These are phyloP conservation scores for Aspergillus sp. DNA, from an alignment of 2,329 filamentous ascomycete genomes.

Conservation along the genomic window DNA sequence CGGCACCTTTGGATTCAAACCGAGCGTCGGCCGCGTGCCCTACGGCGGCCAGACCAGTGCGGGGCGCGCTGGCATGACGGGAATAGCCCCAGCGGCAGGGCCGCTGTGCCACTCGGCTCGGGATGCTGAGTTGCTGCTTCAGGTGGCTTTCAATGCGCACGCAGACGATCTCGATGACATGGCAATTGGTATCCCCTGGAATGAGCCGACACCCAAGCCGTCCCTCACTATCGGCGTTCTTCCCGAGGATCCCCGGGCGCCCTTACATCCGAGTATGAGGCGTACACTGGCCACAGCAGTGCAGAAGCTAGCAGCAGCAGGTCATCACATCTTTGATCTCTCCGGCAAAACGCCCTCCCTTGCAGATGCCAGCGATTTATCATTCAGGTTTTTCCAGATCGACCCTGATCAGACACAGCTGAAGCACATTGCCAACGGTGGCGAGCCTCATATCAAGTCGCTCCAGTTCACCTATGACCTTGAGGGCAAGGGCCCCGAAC, in stretches of 20 bases:
- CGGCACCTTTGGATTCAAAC: constrained; percentile 45
- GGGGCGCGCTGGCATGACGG: not conserved
- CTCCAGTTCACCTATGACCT: constrained; percentile 7
- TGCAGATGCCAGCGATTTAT: constrained; percentile 3
- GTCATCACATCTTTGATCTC: constrained; percentile 13
- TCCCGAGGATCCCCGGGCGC: constrained; percentile 11
- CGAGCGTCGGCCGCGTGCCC: constrained; percentile 39
- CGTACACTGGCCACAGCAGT: constrained; percentile 8
- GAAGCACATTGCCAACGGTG: constrained; percentile 9
- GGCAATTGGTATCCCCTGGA: constrained; percentile 7
- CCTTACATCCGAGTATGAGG: constrained; percentile 15
- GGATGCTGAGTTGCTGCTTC: constrained; percentile 8
- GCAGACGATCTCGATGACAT: constrained; percentile 9
- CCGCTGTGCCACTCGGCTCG: constrained; percentile 12
- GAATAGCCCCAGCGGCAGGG: not conserved
- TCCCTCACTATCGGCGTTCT: constrained; percentile 12
- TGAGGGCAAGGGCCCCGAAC: constrained; percentile 4
- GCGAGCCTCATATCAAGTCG: constrained; percentile 13
- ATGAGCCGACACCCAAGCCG: constrained; percentile 1
- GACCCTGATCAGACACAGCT: constrained; percentile 13
- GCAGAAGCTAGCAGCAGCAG: constrained; percentile 10
- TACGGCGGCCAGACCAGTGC: constrained; percentile 38
- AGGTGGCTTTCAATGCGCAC: constrained; percentile 1
- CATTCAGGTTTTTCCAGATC: constrained; percentile 13
- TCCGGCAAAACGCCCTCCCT: constrained; percentile 5